Evolutionary conservation across 2,329 filamentous ascomycete genomes (phyloP), one percentile per base, ranked within the genome.

Genomic region (Penicillium sp.): DNA sequence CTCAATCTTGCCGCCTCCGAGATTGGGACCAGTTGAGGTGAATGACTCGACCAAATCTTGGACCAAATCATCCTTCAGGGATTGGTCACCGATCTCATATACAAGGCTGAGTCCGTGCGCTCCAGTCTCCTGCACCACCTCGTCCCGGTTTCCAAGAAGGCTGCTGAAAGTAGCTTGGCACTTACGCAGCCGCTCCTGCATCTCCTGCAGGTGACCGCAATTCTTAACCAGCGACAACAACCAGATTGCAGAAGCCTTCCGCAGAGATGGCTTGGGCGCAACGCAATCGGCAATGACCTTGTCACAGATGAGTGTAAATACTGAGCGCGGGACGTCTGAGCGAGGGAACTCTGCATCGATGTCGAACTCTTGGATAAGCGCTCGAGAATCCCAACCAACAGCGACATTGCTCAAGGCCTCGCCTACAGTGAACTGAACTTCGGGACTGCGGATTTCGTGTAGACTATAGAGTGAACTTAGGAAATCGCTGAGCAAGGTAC

Each of bases 201-300:
- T 83, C 62, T 90, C 85, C 4, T 79, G 71, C n/a, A 91, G 78
- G 63, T 93, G 87, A 0, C 91, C 91, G 71, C 92, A 95, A 73
- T 94, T 92, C 70, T 97, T 92, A 9, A 97, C 87, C 3, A 97
- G 77, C 69, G 89, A 96, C 58, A 97, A 87, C 0, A 97, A 83
- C 94, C 94, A 97, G 66, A 99, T 96, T 0, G 92, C 92, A 0
- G 93, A 93, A 3, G 93, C 92, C 71, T 96, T 96, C 66, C 92
- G 87, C 5, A 97, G 80, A 0, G 92, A 89, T 1, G 94, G 94
- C 69, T 97, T 97, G 0, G 91, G 91, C 9, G 88, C 86, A 67
- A 89, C 88, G 77, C 89, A 94, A 67, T 94, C 89, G 2, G 79
- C 78, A 47, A 97, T 81, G 2, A 95, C 82, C 69, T 88, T 92